These are phyloP conservation scores for Abelmoschus esculentus DNA, from an alignment of 345 rosid genomes.

Conservation along the genomic window DNA sequence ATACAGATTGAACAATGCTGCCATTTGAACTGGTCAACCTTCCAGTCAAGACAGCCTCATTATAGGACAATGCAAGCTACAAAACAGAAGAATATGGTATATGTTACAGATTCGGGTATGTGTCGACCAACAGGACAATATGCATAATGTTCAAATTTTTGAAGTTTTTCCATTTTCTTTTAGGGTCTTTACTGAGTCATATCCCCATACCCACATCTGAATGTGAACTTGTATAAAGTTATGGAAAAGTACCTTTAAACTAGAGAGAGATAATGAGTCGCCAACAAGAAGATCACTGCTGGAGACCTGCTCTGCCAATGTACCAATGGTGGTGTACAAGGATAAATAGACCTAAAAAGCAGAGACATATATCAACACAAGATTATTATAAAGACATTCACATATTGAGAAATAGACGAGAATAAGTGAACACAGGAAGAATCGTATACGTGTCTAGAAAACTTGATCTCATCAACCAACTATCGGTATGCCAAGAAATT, in stretches of 20 bases:
- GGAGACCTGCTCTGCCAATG: conserved; percentile 62
- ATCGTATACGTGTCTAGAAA: neutral
- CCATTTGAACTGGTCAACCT: conserved; percentile 52
- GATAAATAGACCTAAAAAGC: conserved; percentile 72
- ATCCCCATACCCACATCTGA: neutral
- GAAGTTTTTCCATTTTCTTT: neutral
- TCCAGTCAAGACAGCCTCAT: conserved; percentile 64
- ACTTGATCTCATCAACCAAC: neutral
- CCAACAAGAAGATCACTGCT: conserved; percentile 27
- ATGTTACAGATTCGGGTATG: neutral
- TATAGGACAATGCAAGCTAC: conserved; percentile 80
- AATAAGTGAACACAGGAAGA: neutral
- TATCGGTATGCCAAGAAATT: neutral
- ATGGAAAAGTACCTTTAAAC: conserved; percentile 56
- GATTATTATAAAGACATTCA: neutral
- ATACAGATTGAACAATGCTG: conserved; percentile 59
- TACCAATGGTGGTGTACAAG: conserved; percentile 58
- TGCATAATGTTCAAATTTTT: neutral
- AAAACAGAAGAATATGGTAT: neutral
- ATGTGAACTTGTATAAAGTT: neutral
- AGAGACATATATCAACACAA: neutral
- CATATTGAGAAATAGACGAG: neutral
- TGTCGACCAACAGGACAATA: neutral
- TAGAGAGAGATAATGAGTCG: conserved; percentile 68
- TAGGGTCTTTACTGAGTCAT: neutral